Base-by-base conservation (phyloP, 306 rosid genomes). In the Vicia sativa region DNA sequence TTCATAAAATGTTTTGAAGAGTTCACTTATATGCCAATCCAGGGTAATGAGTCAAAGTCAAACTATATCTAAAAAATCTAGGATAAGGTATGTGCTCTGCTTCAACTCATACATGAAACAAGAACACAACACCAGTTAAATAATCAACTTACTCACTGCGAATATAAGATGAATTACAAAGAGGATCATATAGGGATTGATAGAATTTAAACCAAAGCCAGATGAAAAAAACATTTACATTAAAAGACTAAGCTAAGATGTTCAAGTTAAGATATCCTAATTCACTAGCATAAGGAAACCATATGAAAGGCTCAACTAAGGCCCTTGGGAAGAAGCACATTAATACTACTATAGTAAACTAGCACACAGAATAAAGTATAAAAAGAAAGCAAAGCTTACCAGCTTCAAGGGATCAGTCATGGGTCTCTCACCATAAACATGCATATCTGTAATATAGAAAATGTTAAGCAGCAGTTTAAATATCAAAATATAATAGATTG, bases 331-430 rank as follows among this genome's bases (percentile, higher is more conserved):
- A 68, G 39, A 61, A 68, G 39, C 50, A 62, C 19, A 23, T 26
- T 37, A 39, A 72, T 42, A 49, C 52, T 46, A n/a, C n/a, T n/a
- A n/a, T n/a, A 72, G 67, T 45, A 53, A 55, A 67, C 11, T 66
- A 54, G 43, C 26, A 62, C 9, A 65, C 13, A 52, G 37, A 55
- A 42, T 29, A 19, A 29, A 10, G 26, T 18, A 59, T 41, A 21
- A 21, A 52, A 52, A 41, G n/a, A 64, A 53, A 29, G 69, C 76
- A 71, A 83, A 78, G 62, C 86, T 77, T 80, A 93, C 99, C 99
- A 93, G 80, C 28, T 83, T 78, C 86, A 93, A 84, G 66, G 87
- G 81, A 85, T 93, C 99, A 46, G 79, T 63, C 85, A 77, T 81
- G 61, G 85, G 85, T 34, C 72, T 77, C 73, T 62, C 75, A 43